Percentiles rank a stretch among this genome's conserved stretches.
phyloP scores from a whole-genome alignment of 805 yeast species.

The Pichia eremophila region DNA sequence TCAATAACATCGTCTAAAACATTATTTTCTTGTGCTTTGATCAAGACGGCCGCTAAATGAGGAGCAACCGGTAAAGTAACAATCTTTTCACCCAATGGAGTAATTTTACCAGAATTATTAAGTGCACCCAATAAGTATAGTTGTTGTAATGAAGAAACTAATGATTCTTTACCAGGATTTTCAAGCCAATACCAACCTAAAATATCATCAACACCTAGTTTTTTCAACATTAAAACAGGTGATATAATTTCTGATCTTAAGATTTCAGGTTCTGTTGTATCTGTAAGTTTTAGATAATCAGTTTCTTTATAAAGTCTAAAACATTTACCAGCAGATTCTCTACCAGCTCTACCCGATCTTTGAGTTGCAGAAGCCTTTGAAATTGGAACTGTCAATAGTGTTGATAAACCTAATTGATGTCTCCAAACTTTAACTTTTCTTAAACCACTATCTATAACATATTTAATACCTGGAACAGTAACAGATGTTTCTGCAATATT shows the following conservation, averaged over 20 bases:
- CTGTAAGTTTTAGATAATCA: constrained; percentile 52
- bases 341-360: constrained; percentile 98
- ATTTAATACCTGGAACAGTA: constrained; percentile 89
- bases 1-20: constrained; percentile 64
- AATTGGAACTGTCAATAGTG: constrained; percentile 83
- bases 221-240: constrained; percentile 77
- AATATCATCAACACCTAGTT: constrained; percentile 74
- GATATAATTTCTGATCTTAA: constrained; percentile 75
- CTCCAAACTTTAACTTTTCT: constrained; percentile 94
- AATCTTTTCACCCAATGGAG: constrained; percentile 76
- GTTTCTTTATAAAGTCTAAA: constrained; percentile 73
- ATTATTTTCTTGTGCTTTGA: constrained; percentile 48
- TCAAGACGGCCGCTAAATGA: constrained; percentile 74
- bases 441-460: constrained; percentile 87
- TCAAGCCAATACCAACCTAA: constrained; percentile 89
- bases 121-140: constrained; percentile 74
- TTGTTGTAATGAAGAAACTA: constrained; percentile 68
- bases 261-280: constrained; percentile 90
- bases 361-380: constrained; percentile 93
- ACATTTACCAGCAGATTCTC: constrained; percentile 89
- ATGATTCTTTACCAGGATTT: constrained; percentile 72
- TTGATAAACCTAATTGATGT: constrained; percentile 85
- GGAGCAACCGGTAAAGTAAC: constrained; percentile 89
- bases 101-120: constrained; percentile 65
- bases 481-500: constrained; percentile 97